Base-by-base conservation (phyloP, 805 yeast species). In the Isabelozyma gotoi region DNA sequence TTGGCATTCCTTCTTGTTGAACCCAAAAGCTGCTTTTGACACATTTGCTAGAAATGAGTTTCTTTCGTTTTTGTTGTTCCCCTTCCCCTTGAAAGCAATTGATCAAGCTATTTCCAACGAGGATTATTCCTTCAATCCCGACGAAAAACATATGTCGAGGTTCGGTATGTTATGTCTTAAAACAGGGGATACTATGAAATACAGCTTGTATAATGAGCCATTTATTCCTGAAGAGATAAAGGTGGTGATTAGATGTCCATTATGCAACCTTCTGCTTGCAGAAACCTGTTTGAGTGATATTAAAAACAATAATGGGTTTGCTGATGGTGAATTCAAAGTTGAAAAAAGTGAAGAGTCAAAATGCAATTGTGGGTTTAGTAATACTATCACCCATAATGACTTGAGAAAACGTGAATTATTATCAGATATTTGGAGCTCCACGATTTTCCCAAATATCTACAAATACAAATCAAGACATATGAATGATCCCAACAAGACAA, bases 1-100 rank as follows among this genome's bases (percentile, higher is more conserved):
- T 8, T 57, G 62, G 62, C 59, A 57, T 45, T 38, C 56, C 11
- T 54, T 55, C 41, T 38, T 51, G 29, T 42, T 55, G 35, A 56
- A 51, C 33, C 59, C 60, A 7, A 41, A 41, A 33, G 19, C 52
- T 16, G 48, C 31, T 35, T 53, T 46, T 40, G 56, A 49, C 33
- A 41, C 33, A n/a, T 49, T 51, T n/a, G 41, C 40, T 2, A 41
- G 52, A 21, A 46, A 44, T 36, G 38, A 43, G n/a, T 46, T 53
- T 14, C 24, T 36, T 4, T 33, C 40, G 8, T 51, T 53, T 38
- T 45, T 42, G 10, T 36, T 39, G 33, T 19, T 35, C 7, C 51
- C 55, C 15, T 48, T 49, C 16, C 53, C 51, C 2, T 41, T 53
- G 21, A 29, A 24, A 11, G 17, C n/a, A 20, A 16, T 49, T 10